Conservation (phyloP, 2,329 filamentous ascomycete species). For the Fusarium cicatricum region DNA sequence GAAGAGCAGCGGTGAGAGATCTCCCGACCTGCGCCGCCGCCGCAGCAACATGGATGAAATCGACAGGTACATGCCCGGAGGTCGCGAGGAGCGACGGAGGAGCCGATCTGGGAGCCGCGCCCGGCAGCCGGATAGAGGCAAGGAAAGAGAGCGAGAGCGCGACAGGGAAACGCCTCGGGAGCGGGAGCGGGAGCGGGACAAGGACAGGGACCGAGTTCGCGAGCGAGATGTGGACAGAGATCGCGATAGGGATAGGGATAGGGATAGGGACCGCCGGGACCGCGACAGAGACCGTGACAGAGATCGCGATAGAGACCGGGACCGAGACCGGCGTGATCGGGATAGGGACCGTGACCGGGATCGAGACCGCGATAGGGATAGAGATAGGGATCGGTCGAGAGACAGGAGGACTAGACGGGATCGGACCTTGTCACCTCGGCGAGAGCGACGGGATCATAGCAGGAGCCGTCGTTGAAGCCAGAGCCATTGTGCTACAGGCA, state of each 20-base stretch:
- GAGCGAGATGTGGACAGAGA: conserved; percentile 17
- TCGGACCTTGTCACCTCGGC: neutral
- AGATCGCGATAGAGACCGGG: conserved; percentile 39
- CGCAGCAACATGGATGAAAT: conserved; percentile 41
- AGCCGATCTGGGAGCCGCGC: conserved; percentile 49
- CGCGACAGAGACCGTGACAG: conserved; percentile 40
- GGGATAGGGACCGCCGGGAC: conserved; percentile 30
- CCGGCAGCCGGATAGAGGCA: conserved; percentile 44
- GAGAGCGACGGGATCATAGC: conserved; percentile 45
- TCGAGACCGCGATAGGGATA: conserved; percentile 36
- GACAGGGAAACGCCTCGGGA: conserved; percentile 31
- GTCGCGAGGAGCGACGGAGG: conserved; percentile 51
- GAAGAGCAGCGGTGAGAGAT: conserved; percentile 40
- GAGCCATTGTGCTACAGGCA: conserved; percentile 41
- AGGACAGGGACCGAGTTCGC: conserved; percentile 36
- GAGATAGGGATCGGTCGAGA: conserved; percentile 32
- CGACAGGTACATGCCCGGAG: conserved; percentile 58
- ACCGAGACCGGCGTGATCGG: conserved; percentile 23
- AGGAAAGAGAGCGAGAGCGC: conserved; percentile 47
- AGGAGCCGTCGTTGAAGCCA: conserved; percentile 52
- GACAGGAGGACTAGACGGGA: conserved; percentile 36
- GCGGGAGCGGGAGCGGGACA: conserved; percentile 46
- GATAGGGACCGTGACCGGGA: conserved; percentile 40
- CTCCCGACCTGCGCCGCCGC: conserved; percentile 49
- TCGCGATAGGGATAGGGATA: conserved; percentile 21